These are phyloP conservation scores for Metarhizium rileyi DNA, from an alignment of 2,329 filamentous ascomycete species.

Conservation along the genomic window DNA sequence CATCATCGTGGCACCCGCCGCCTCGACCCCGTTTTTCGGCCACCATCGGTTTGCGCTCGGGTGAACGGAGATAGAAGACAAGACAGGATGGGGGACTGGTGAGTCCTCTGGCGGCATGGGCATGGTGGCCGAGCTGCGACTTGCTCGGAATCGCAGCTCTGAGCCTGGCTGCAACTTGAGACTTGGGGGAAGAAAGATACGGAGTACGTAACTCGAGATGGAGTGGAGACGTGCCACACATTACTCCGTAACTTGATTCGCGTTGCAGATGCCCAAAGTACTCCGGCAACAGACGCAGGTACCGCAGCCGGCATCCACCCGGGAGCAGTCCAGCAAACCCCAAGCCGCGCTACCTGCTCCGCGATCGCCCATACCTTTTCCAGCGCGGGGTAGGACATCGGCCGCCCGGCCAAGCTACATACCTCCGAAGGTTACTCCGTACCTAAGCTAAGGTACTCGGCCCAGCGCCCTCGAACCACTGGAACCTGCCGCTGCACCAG, in stretches of 20 bases:
- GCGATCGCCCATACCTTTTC: not conserved
- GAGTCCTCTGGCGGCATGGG: no score
- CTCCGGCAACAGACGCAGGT: not conserved
- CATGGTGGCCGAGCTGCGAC: no score
- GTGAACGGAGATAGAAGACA: slow-evolving; percentile 18
- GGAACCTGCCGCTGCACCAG: not conserved
- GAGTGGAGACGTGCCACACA: no score
- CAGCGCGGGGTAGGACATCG: slow-evolving; percentile 1
- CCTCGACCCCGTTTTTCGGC: no score
- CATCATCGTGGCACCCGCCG: not conserved
- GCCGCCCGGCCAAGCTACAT: no score
- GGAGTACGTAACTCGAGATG: no score
- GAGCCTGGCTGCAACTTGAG: no score
- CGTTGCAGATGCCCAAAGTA: not conserved
- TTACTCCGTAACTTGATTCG: not conserved
- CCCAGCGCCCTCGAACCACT: not conserved
- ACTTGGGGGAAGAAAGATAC: no score
- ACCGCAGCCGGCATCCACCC: not conserved
- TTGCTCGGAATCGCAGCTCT: no score
- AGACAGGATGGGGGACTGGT: slow-evolving; percentile 3
- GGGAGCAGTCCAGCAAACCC: no score
- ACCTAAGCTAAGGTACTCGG: no score
- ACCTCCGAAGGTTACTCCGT: no score
- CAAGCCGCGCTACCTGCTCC: not conserved
- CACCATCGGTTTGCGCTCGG: slow-evolving; percentile 25